Base-by-base conservation (phyloP, 2,329 filamentous ascomycete genomes). In the Neurospora sp. region DNA sequence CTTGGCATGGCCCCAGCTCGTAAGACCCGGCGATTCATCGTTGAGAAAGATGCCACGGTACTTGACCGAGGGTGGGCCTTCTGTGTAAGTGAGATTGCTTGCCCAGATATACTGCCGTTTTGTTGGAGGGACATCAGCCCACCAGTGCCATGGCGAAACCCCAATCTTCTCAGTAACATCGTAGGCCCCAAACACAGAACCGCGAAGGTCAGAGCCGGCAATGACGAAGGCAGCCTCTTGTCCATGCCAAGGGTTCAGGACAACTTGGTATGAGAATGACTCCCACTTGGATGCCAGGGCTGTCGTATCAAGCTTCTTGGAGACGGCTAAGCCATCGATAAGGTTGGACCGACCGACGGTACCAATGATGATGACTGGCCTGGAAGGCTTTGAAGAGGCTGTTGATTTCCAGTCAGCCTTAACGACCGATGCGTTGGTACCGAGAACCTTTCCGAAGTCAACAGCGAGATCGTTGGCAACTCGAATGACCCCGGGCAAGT, bases 11-110 rank as follows among this genome's bases (percentile, higher is more conserved):
- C 85, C 81, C 82, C 84, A 88, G 36, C 83, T 83, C 0, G 85
- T 87, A 67, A 88, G 77, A 4, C 82, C 84, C 0, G 86, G 86
- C 3, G 84, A 83, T 72, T 89, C 86, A 71, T 88, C 86, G 72
- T 88, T 88, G 77, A 89, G 80, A 76, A 88, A 88, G 74, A 88
- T 83, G 23, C 86, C 86, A 23, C 86, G 82, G 74, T 86, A 88
- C 72, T 86, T 87, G 71, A 88, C 83, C 3, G 83, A 83, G 2
- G 86, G 86, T 0, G 84, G 80, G 12, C 81, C 82, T 68, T 86
- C 83, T 0, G 80, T 76, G 52, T 83, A 83, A 10, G 77, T 78
- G 2, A 77, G 79, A 57, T 81, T 77, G 33, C 82, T 76, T 8
- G 84, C 83, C 73, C 83, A 86, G 69, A 88, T 82, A 17, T 78